Evolutionary conservation across 768 basidiomycete genomes (phyloP), one percentile per base, ranked within the genome.

Genomic region (Goffeauzyma gilvescens): DNA sequence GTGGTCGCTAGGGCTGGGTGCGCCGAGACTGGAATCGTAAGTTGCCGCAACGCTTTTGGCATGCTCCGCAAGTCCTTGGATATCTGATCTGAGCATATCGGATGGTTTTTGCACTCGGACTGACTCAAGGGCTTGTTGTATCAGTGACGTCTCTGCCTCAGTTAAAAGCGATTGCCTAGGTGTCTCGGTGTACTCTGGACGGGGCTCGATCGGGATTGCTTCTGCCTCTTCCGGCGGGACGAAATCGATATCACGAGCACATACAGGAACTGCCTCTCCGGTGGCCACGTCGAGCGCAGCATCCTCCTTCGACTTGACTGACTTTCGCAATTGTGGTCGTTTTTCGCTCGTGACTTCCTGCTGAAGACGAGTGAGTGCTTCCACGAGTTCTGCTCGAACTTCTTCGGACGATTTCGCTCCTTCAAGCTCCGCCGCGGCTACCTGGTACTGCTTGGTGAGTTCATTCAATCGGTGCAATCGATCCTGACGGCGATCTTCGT

Each of bases 1-100:
- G 52, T 84, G 87, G 2, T 79, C 83, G 22, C 68, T 65, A 9
- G 63, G 38, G 0, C 76, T 76, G 0, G 86, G 82, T 4, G 73
- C 41, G 31, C 40, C 37, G 5, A 59, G 46, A 12, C 56, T 52
- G 20, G 52, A 17, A 9, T 56, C 55, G 36, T 59, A 57, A 1
- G 50, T 59, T 23, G 32, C 33, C 15, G 43, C 32, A 7, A 60
- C 51, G 0, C 17, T 18, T 9, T 52, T 52, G 2, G 50, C 36
- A 1, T 41, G 22, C 12, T 44, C 28, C n/a, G n/a, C n/a, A n/a
- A n/a, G n/a, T 13, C 18, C 6, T 17, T 18, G n/a, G n/a, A n/a
- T n/a, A n/a, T n/a, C n/a, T n/a, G n/a, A n/a, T n/a, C n/a, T n/a
- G n/a, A n/a, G n/a, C n/a, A n/a, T n/a, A n/a, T n/a, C n/a, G n/a